Percentiles rank a stretch among this genome's conserved stretches.
These are phyloP conservation scores for Pezicula radicicola DNA, from an alignment of 2,329 filamentous ascomycete genomes.

Conservation along the genomic window DNA sequence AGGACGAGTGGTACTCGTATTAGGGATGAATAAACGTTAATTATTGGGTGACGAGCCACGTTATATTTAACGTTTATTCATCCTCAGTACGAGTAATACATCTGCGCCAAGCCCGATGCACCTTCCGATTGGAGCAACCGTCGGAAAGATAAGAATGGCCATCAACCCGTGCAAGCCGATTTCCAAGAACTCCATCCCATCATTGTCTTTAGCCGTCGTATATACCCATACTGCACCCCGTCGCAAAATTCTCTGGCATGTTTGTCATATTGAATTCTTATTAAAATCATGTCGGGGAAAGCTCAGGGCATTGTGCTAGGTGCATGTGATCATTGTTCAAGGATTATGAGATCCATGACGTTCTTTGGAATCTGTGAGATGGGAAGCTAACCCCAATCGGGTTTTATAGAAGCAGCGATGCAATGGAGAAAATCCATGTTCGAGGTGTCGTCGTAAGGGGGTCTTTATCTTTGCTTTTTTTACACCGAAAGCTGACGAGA, in stretches of 20 bases:
- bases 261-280: neutral
- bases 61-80: too few species aligned
- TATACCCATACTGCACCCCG: neutral
- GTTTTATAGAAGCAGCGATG: conserved; percentile 2
- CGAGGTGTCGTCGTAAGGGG: neutral
- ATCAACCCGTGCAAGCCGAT: neutral
- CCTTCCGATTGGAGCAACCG: neutral
- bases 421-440: conserved; percentile 1
- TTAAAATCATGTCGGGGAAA: neutral
- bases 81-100: too few species aligned
- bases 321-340: conserved; percentile 2
- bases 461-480: neutral
- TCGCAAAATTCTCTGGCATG: neutral
- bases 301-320: neutral
- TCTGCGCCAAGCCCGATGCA: neutral
- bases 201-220: neutral
- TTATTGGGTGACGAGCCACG: too few species aligned
- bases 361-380: neutral
- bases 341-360: neutral
- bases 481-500: neutral
- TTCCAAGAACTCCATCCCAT: neutral
- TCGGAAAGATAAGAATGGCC: neutral
- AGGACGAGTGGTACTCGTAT: too few species aligned
- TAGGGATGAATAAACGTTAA: too few species aligned
- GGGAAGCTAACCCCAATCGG: neutral